A percentile compares a stretch with the other conserved stretches of the same genome.
These are phyloP conservation scores for Fusarium caatingaense DNA, from an alignment of 2,329 filamentous ascomycete species.

Conservation along the genomic window DNA sequence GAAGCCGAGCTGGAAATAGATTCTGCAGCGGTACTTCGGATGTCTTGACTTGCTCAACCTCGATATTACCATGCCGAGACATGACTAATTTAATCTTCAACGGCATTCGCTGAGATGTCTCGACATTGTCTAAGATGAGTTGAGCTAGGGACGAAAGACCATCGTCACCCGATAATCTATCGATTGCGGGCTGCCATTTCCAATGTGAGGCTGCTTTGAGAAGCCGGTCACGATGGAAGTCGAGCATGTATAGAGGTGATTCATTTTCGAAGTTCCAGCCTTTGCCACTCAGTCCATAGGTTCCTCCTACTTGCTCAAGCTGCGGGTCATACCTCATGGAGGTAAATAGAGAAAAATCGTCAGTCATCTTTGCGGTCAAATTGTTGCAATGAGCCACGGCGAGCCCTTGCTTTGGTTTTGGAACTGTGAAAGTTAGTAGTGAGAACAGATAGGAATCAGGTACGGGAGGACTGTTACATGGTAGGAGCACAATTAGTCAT, in stretches of 20 bases:
- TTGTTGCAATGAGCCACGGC: background rate
- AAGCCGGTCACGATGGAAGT: slow-evolving; percentile 82
- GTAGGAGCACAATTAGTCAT: background rate
- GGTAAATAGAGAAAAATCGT: slow-evolving; percentile 72
- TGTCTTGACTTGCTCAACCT: slow-evolving; percentile 53
- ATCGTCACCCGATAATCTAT: slow-evolving; percentile 56
- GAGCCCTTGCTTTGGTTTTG: background rate
- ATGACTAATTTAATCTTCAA: slow-evolving; percentile 68
- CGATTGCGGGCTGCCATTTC: slow-evolving; percentile 62
- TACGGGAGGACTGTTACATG: background rate
- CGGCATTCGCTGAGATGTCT: slow-evolving; percentile 49
- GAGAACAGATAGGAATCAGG: background rate
- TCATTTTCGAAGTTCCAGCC: slow-evolving; percentile 64
- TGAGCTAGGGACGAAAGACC: slow-evolving; percentile 58
- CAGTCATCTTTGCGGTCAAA: slow-evolving; percentile 46
- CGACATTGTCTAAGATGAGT: slow-evolving; percentile 52
- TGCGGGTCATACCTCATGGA: slow-evolving; percentile 77
- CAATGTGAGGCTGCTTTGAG: slow-evolving; percentile 71
- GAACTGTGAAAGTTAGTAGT: background rate
- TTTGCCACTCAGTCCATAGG: slow-evolving; percentile 52
- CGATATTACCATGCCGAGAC: slow-evolving; percentile 59
- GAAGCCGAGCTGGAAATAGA: slow-evolving; percentile 68
- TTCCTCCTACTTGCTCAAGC: slow-evolving; percentile 59
- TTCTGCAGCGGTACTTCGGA: slow-evolving; percentile 59
- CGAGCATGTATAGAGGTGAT: slow-evolving; percentile 82